Base-by-base conservation (phyloP, 1,284 basidiomycete genomes). In the Cryptococcus floricola region DNA sequence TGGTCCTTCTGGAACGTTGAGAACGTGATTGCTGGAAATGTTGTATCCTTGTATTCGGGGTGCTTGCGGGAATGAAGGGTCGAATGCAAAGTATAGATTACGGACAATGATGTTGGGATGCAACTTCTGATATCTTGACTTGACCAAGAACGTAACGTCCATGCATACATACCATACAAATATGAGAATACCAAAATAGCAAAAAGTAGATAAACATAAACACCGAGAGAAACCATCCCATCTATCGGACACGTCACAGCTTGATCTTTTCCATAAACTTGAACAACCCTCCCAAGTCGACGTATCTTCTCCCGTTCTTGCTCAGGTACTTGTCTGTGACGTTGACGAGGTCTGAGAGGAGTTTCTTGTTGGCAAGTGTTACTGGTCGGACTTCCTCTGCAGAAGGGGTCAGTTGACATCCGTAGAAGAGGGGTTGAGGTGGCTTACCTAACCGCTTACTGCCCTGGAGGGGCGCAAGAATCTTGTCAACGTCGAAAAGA, bases 301-400 rank as follows among this genome's bases (percentile, higher is more conserved):
- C 89, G 85, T 87, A 96, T 60, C 90, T 82, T 61, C 92, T 80
- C 34, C 89, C 92, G 71, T 87, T 91, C 71, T 86, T 84, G 58
- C 88, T 81, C 31, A 95, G 81, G 69, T 95, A 90, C 70, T 85
- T 87, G 58, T 88, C 82, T 0, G 89, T 86, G 16, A 85, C 84
- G 0, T 64, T 72, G 0, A 77, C 73, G 75, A 94, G 82, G 4
- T 70, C 68, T 1, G 73, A 58, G 19, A 95, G 78, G 25, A 86
- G 79, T 0, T 59, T 65, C 0, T 66, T 54, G 63, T 92, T 88
- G 34, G 78, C 77, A 0, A 65, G 67, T 3, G 80, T 76, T 16
- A 89, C 69, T 0, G 80, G 80, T 0, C 59, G 59, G 5, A 91
- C 78, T 47, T 83, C 81, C 5, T 86, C 89, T 60, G 23, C 12